Percentiles rank a stretch among this genome's conserved stretches.
Evolutionary conservation across 768 basidiomycete genomes (phyloP).

Genomic region (Symmetrospora coprosmae): DNA sequence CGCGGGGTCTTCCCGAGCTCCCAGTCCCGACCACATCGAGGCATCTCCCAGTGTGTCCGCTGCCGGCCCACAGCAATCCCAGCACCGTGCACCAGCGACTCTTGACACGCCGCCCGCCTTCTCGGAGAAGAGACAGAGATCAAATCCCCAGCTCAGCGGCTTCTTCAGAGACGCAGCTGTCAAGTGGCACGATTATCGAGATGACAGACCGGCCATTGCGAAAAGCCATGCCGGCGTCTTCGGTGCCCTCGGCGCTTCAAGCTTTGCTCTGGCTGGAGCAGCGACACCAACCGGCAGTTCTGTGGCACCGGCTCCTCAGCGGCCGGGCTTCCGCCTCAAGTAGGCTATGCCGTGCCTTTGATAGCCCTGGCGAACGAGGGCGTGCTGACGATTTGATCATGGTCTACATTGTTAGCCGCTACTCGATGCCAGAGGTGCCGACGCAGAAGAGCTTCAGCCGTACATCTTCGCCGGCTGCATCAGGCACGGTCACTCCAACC

Average conservation of each 20-base stretch:
- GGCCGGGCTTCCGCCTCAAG: not conserved
- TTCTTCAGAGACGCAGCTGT: not conserved
- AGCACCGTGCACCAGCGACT: too few species aligned
- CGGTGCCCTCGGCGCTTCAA: slow-evolving; percentile 9
- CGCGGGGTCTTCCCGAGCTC: not conserved
- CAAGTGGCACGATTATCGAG: not conserved
- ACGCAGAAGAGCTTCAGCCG: not conserved
- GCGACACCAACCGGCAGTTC: slow-evolving; percentile 8
- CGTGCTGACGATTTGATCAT: not conserved
- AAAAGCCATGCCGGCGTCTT: slow-evolving; percentile 15
- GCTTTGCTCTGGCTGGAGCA: slow-evolving; percentile 9
- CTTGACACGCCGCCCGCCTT: too few species aligned
- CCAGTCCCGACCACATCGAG: not conserved
- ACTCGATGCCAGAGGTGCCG: not conserved
- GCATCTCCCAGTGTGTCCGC: not conserved
- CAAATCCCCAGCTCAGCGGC: not conserved
- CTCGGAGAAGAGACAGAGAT: not conserved
- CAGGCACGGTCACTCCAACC: not conserved
- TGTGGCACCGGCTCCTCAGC: not conserved
- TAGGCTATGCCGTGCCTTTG: too few species aligned
- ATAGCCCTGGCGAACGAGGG: too few species aligned
- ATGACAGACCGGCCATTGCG: not conserved
- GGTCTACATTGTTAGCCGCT: not conserved
- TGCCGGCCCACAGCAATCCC: too few species aligned
- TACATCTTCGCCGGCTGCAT: not conserved